Conservation (phyloP, 371 early-diverging fungal genomes). For the Haplosporangium sp. region DNA sequence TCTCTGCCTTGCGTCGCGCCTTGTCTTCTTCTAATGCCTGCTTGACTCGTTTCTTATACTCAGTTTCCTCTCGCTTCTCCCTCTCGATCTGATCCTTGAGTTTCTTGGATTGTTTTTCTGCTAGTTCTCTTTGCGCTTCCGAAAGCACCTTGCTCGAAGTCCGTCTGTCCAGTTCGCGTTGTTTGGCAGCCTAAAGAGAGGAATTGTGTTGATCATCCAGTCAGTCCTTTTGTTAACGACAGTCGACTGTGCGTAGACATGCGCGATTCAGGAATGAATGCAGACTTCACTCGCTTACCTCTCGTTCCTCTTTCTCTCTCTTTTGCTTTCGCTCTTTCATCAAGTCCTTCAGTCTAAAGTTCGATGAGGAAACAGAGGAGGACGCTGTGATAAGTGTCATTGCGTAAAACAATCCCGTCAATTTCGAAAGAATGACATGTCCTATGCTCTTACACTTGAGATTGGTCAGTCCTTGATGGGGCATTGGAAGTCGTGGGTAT, state of each 20-base stretch:
- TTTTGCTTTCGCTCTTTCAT: slow-evolving; percentile 50
- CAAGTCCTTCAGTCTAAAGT: slow-evolving; percentile 38
- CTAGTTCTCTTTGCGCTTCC: slow-evolving; percentile 39
- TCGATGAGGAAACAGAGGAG: background rate
- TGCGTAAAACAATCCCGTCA: background rate
- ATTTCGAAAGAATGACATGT: background rate
- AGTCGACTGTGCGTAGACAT: no score
- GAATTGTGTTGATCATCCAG: background rate
- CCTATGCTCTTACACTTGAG: slow-evolving; percentile 20
- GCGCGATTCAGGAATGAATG: no score
- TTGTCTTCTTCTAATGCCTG: slow-evolving; percentile 48
- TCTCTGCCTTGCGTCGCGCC: slow-evolving; percentile 37
- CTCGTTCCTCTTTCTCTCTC: slow-evolving; percentile 47
- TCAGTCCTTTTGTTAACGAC: no score
- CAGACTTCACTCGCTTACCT: slow-evolving; percentile 11
- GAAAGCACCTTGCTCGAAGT: slow-evolving; percentile 37
- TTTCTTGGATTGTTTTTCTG: slow-evolving; percentile 47
- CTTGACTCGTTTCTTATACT: slow-evolving; percentile 39
- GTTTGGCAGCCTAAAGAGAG: slow-evolving; percentile 24
- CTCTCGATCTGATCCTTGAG: slow-evolving; percentile 42
- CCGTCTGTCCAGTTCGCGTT: slow-evolving; percentile 45
- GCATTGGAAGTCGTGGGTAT: slow-evolving; percentile 1
- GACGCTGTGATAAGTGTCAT: background rate
- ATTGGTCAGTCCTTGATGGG: slow-evolving; percentile 6
- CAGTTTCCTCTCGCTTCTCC: slow-evolving; percentile 52